phyloP scores from a whole-genome alignment of 2,329 filamentous ascomycete species.

The Emmonsiellopsis sp. region DNA sequence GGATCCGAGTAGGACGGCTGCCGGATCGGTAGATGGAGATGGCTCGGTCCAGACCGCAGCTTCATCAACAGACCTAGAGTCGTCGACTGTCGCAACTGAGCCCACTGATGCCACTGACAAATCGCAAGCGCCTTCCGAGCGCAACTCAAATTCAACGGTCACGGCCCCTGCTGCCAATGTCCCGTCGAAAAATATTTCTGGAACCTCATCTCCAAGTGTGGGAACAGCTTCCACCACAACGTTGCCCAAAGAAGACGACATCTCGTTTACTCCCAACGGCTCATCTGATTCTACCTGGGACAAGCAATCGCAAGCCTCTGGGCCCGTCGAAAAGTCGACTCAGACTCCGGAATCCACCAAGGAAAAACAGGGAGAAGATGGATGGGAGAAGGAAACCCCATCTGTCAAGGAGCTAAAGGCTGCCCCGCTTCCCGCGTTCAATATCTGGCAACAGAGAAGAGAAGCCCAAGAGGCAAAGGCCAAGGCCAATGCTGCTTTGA shows the following conservation, averaged over 20 bases:
- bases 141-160: conserved; percentile 26
- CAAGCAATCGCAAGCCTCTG: conserved; percentile 53
- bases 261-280: conserved; percentile 46
- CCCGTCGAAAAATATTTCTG: conserved; percentile 27
- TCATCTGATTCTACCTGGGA: conserved; percentile 61
- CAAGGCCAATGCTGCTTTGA: conserved; percentile 29
- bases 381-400: conserved; percentile 52
- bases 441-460: conserved; percentile 76
- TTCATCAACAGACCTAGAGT: conserved; percentile 16
- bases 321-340: conserved; percentile 49
- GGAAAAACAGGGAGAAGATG: conserved; percentile 44
- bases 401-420: conserved; percentile 60
- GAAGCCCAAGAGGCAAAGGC: conserved; percentile 52
- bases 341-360: conserved; percentile 37
- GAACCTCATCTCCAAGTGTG: conserved; percentile 46
- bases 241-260: conserved; percentile 51
- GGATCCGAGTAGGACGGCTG: conserved; percentile 20
- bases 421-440: conserved; percentile 73
- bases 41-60: conserved; percentile 9
- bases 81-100: conserved; percentile 40
- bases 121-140: conserved; percentile 20
- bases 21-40: conserved; percentile 25
- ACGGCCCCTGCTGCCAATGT: conserved; percentile 13
- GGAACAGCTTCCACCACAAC: conserved; percentile 46
- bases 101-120: conserved; percentile 32